A percentile compares a stretch with the other conserved stretches of the same genome.
Conservation (phyloP, 75 land plant species). For the Sequoiadendron giganteum region DNA sequence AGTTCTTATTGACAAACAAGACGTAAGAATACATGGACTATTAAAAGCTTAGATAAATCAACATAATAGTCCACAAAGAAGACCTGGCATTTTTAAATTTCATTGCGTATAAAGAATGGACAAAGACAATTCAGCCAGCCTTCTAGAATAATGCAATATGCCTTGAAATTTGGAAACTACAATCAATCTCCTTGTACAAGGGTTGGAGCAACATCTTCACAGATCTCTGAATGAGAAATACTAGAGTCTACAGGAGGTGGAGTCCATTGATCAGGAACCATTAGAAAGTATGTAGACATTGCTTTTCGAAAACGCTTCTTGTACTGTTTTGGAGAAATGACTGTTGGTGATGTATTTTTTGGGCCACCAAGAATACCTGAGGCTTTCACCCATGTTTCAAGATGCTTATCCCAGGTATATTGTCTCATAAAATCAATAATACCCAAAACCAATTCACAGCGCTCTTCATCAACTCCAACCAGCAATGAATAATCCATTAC, state of each 20-base stretch:
- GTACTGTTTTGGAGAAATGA: conserved; percentile 87
- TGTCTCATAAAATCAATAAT: conserved; percentile 97
- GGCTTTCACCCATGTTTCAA: conserved; percentile 93
- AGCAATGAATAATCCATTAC: conserved; percentile 96
- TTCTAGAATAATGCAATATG: background rate
- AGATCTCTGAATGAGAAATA: background rate
- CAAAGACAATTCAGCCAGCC: background rate
- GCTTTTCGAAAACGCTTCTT: conserved; percentile 93
- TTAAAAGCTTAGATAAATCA: background rate
- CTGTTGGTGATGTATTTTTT: conserved; percentile 78
- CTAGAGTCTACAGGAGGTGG: conserved; percentile 28
- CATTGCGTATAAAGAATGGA: background rate
- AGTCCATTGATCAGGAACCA: conserved; percentile 91
- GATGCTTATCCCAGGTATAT: conserved; percentile 97
- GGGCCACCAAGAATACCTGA: conserved; percentile 91
- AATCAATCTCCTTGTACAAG: background rate
- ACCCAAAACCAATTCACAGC: conserved; percentile 78
- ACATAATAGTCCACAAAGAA: conserved; percentile 1
- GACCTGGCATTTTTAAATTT: background rate
- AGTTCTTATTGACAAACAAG: background rate
- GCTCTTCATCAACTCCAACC: conserved; percentile 86
- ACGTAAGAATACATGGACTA: conserved; percentile 6
- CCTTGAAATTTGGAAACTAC: background rate
- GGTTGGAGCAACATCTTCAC: conserved; percentile 1
- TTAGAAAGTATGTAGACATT: conserved; percentile 81